Evolutionary conservation across 1,284 basidiomycete species (phyloP).

Genomic region (Puccinia coronata): DNA sequence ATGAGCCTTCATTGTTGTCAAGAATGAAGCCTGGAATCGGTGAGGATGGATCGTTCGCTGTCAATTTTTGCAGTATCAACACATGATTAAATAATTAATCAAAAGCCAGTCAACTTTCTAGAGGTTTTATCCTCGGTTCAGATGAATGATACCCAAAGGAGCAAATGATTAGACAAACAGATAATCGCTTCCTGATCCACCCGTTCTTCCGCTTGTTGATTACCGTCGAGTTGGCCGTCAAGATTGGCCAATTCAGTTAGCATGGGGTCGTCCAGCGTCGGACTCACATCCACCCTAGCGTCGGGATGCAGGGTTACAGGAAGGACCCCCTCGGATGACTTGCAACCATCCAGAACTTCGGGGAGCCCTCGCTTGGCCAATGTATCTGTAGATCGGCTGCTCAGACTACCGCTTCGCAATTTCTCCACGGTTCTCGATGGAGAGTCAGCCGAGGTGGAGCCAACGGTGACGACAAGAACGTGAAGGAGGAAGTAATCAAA

Average conservation of each 20-base stretch:
- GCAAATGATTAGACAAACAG: too few relatives aligned
- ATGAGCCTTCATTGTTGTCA: not conserved
- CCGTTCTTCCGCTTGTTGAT: too few relatives aligned
- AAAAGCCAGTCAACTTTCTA: too few relatives aligned
- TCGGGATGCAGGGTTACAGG: not conserved
- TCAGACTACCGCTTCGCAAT: not conserved
- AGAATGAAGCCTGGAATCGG: not conserved
- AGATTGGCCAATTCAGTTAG: too few relatives aligned
- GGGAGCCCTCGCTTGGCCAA: not conserved
- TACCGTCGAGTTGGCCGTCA: too few relatives aligned
- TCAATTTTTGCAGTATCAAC: not conserved
- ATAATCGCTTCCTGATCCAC: too few relatives aligned
- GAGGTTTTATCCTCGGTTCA: too few relatives aligned
- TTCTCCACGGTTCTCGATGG: not conserved
- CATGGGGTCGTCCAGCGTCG: not conserved
- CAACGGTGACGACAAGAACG: not conserved
- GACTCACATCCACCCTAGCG: not conserved
- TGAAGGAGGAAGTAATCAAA: constrained; percentile 8
- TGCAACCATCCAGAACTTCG: not conserved
- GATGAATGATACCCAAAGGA: too few relatives aligned
- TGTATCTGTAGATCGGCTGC: not conserved
- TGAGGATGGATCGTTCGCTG: not conserved
- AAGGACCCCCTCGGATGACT: not conserved
- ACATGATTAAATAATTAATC: not conserved
- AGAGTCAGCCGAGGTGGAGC: not conserved